These are phyloP conservation scores for Solanum ahanhuiri DNA, from an alignment of 257 asterid genomes.

Conservation along the genomic window DNA sequence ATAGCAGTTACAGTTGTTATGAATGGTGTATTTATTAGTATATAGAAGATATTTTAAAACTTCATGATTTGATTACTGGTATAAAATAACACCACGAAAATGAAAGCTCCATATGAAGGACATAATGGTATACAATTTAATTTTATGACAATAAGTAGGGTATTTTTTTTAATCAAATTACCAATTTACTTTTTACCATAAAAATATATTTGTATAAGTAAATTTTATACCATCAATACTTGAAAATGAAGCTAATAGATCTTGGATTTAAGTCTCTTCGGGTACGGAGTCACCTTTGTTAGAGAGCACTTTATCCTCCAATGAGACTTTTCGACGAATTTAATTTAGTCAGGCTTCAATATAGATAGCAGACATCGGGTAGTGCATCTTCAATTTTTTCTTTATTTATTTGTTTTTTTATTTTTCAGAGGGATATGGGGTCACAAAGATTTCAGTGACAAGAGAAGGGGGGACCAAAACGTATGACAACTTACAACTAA, in stretches of 20 bases:
- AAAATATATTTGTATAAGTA: too few relatives aligned
- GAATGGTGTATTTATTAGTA: neutral
- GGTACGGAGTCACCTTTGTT: too few relatives aligned
- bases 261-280: neutral
- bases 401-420: neutral
- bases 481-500: neutral
- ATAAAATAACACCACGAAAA: neutral
- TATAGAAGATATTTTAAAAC: neutral
- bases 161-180: neutral
- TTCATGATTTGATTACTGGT: neutral
- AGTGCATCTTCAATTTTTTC: neutral
- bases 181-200: neutral
- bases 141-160: neutral
- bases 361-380: fast-evolving
- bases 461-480: neutral
- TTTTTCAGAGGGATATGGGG: neutral
- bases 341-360: fast-evolving
- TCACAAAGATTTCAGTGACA: neutral
- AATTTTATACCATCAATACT: neutral
- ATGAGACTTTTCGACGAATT: too few relatives aligned
- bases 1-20: neutral
- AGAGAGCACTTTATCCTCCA: too few relatives aligned
- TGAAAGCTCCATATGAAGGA: neutral
- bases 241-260: neutral
- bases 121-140: neutral